Evolutionary conservation across 345 rosid genomes (phyloP).

Genomic region (Eucalyptus rudis): DNA sequence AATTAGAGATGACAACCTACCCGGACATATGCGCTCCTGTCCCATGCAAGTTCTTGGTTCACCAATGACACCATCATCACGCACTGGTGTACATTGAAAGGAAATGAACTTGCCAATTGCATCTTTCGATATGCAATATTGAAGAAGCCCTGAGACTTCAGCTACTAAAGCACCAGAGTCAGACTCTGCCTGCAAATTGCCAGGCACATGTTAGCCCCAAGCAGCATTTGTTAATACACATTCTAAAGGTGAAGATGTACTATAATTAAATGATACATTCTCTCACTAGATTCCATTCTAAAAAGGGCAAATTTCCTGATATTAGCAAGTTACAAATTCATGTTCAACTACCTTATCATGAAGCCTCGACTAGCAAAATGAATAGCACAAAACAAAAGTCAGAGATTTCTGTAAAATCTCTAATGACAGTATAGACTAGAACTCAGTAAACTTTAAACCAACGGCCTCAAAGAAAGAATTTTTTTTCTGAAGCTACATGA

Average conservation of each 20-base stretch:
- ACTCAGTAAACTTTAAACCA: not conserved
- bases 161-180: conserved; percentile 47
- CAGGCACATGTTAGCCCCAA: not conserved
- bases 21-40: conserved; percentile 84
- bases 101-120: conserved; percentile 88
- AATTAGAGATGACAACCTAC: conserved; percentile 17
- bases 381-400: not conserved
- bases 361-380: not conserved
- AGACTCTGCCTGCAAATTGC: conserved; percentile 41
- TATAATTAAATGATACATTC: not conserved
- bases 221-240: not conserved
- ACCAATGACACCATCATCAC: conserved; percentile 77
- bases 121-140: conserved; percentile 53
- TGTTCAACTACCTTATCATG: not conserved
- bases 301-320: not conserved
- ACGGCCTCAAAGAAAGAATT: not conserved
- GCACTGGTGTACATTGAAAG: conserved; percentile 77
- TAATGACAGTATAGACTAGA: not conserved
- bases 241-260: not conserved
- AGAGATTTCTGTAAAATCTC: not conserved
- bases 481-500: not conserved
- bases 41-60: conserved; percentile 81
- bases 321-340: not conserved
- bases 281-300: not conserved
- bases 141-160: conserved; percentile 72